Base-by-base conservation (phyloP, 768 basidiomycete species). In the Mycena chlorophos region DNA sequence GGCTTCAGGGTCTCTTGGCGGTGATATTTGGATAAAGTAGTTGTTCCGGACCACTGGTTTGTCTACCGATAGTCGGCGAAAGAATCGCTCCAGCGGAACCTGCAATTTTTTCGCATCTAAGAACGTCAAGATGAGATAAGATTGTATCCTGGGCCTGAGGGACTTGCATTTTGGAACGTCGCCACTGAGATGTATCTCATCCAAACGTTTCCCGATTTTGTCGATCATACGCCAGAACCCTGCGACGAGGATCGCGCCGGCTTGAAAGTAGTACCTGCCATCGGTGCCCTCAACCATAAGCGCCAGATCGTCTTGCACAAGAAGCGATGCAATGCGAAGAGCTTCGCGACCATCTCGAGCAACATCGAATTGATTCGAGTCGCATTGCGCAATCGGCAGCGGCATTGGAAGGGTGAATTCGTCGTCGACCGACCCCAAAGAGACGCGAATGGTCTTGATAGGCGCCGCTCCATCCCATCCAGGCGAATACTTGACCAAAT, bases 171-270 rank as follows among this genome's bases (percentile, higher is more conserved):
- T 82, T 17, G 89, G 87, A 34, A 91, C 89, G 63, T 85, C 73
- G 25, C 90, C 89, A 25, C 78, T 75, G 52, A 74, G 69, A 69
- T 91, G 89, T 39, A 91, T 89, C 51, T 89, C 84, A 51, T 89
- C 84, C 31, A 91, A 72, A 20, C 84, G 75, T 63, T 85, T 73
- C 5, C 89, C 91, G 51, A 88, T 81, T 72, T 91, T 91, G 70
- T 91, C 88, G 59, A 78, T 67, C 71, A 91, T 76, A 17, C 88
- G 78, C 90, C 89, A 91, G 58, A 82, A 85, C 22, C 89, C 89
- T 88, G 63, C n/a, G 29, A 51, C 20, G 20, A 30, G 23, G 30
- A 90, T 83, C 0, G 82, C 84, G 8, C 88, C 89, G 38, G 82
- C 86, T 65, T 88, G 88, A 62, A 91, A 83, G 66, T 89, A 86